Percentiles rank a stretch among this genome's conserved stretches.
Conservation (phyloP, 768 basidiomycete species). For the Asterophora lycoperdoides region DNA sequence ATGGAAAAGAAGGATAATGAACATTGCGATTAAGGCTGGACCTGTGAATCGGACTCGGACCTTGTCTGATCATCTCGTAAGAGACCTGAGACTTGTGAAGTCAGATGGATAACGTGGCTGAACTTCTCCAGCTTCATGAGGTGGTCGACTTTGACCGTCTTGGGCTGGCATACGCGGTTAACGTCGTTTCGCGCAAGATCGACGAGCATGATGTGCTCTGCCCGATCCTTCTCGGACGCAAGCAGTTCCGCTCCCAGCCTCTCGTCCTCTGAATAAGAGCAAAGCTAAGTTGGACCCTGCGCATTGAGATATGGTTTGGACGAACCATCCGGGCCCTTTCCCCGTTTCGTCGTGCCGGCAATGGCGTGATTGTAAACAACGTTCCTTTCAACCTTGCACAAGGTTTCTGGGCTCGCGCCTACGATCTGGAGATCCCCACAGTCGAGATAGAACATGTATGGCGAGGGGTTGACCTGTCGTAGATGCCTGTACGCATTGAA, state of each 20-base stretch:
- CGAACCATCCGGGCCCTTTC: slow-evolving; percentile 81
- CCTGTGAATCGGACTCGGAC: slow-evolving; percentile 35
- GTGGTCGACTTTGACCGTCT: slow-evolving; percentile 93
- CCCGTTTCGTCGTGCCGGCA: slow-evolving; percentile 89
- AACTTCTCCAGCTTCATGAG: slow-evolving; percentile 94
- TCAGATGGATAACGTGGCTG: slow-evolving; percentile 96
- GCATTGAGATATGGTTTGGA: background rate
- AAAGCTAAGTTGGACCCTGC: slow-evolving; percentile 3
- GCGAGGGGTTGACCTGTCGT: slow-evolving; percentile 93
- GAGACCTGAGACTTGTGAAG: slow-evolving; percentile 88
- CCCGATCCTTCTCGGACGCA: slow-evolving; percentile 89
- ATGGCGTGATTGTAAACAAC: slow-evolving; percentile 98
- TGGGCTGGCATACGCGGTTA: slow-evolving; percentile 92
- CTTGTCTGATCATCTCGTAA: slow-evolving; percentile 80
- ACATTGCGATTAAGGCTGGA: slow-evolving; percentile 1
- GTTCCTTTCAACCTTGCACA: slow-evolving; percentile 91
- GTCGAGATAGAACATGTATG: slow-evolving; percentile 98
- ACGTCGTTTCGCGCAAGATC: slow-evolving; percentile 98
- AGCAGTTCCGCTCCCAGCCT: slow-evolving; percentile 68
- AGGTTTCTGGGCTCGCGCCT: slow-evolving; percentile 96
- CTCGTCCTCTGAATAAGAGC: slow-evolving; percentile 70
- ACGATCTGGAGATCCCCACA: slow-evolving; percentile 92
- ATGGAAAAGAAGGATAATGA: background rate
- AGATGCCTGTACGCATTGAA: slow-evolving; percentile 97
- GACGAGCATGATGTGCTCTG: slow-evolving; percentile 99